Evolutionary conservation across 805 yeast species (phyloP), one percentile per base, ranked within the genome.

Genomic region (Candida caryicola): DNA sequence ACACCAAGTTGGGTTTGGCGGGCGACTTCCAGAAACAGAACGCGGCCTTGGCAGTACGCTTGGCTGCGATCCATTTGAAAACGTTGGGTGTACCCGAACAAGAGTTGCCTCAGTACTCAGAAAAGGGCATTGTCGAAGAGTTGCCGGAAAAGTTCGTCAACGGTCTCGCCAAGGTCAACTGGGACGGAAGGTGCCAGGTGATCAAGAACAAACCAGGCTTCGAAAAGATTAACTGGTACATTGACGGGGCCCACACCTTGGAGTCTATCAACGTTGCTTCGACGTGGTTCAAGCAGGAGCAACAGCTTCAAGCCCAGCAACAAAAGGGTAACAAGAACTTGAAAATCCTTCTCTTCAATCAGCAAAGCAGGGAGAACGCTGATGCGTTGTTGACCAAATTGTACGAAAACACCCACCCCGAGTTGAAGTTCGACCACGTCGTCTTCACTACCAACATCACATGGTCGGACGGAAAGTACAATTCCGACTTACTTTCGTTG

Each of bases 141-240:
- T 60, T 82, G 29, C 84, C 85, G 0, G 66, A 62, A 10, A 61
- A 66, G 45, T 77, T 82, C 40, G 44, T 67, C 4, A 49, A 51
- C 12, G 97, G 96, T 2, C 67, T 91, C 27, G 77, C 71, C 36
- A 41, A 62, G 2, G 85, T 95, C 1, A 64, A 71, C 31, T 93
- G 98, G 96, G 93, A 93, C n/a, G 99, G 99, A 1, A 72, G 99
- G 50, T 91, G 98, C 51, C 97, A 95, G 63, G 71, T 79, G 2
- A 60, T 87, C 21, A 72, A 66, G 17, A 66, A 68, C 17, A 61
- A 64, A 12, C 64, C 67, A 17, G 66, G 57, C 2, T 62, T 48
- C 44, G 64, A 58, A 29, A 57, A 62, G 2, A 62, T 82, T 13
- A 76, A 74, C n/a, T 93, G 96, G 95, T 81, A 65, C 46, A 63